Percentiles rank a stretch among this genome's conserved stretches.
phyloP scores from a whole-genome alignment of 345 rosid genomes.

The Lepidium aucheri region DNA sequence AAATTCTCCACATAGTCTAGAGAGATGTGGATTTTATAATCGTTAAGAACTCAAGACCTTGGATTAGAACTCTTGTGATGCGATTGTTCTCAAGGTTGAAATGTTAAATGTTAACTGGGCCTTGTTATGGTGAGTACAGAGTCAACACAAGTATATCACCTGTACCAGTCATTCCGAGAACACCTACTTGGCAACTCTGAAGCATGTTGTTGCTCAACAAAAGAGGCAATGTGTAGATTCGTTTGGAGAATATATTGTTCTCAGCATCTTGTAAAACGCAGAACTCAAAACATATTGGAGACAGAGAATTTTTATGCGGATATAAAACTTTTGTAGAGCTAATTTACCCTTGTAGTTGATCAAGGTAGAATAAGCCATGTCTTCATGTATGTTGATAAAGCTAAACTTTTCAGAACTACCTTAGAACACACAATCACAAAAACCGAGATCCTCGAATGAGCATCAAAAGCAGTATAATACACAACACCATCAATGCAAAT shows the following conservation, averaged over 20 bases:
- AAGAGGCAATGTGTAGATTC: background rate
- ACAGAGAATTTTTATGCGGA: too few relatives aligned
- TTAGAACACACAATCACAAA: too few relatives aligned
- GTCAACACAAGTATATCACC: background rate
- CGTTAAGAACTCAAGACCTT: background rate
- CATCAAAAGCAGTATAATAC: background rate
- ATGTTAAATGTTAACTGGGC: background rate
- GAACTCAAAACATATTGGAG: background rate
- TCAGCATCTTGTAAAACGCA: too few relatives aligned
- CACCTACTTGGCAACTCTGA: background rate
- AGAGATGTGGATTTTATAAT: background rate
- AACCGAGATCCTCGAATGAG: too few relatives aligned
- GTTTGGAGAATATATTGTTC: background rate
- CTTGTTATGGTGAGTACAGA: background rate
- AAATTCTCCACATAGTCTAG: background rate
- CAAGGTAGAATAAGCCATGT: background rate
- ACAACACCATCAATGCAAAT: too few relatives aligned
- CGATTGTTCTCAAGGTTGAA: background rate
- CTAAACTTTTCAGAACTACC: background rate
- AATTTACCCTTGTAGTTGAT: constrained; percentile 10
- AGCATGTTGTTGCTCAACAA: background rate
- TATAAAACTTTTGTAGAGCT: background rate
- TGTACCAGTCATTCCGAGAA: background rate
- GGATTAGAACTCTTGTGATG: background rate
- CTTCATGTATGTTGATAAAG: background rate